These are phyloP conservation scores for Syncephalastrum contaminatum DNA, from an alignment of 371 early-diverging fungal genomes.

Conservation along the genomic window DNA sequence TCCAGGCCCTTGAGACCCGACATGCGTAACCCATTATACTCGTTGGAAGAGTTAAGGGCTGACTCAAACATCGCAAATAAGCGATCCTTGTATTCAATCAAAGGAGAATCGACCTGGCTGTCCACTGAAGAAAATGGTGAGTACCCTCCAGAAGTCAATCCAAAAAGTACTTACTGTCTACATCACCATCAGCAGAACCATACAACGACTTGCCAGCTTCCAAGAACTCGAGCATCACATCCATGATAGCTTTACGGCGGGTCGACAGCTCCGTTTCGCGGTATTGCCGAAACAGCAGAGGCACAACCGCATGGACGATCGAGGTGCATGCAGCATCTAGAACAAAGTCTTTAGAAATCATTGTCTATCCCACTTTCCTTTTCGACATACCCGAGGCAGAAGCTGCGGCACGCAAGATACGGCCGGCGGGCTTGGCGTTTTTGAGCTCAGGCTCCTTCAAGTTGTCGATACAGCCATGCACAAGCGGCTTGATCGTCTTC, in stretches of 20 bases:
- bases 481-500: constrained; percentile 57
- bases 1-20: constrained; percentile 69
- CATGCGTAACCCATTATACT: constrained; percentile 69
- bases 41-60: constrained; percentile 58
- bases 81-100: constrained; percentile 64
- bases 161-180: constrained; percentile 25
- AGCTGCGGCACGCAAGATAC: constrained; percentile 63
- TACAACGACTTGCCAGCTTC: constrained; percentile 62
- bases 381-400: constrained; percentile 59
- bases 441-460: constrained; percentile 75
- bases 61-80: constrained; percentile 66
- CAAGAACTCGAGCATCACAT: constrained; percentile 66
- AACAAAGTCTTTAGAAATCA: background rate
- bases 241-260: constrained; percentile 61
- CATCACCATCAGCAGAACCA: constrained; percentile 47
- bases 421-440: constrained; percentile 67
- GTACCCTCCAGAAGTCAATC: background rate
- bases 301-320: constrained; percentile 53
- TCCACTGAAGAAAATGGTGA: constrained; percentile 22
- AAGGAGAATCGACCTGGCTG: constrained; percentile 51
- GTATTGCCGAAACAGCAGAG: constrained; percentile 56
- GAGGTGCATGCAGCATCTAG: constrained; percentile 63
- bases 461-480: constrained; percentile 66
- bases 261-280: constrained; percentile 55
- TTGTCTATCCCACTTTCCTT: background rate